phyloP scores from a whole-genome alignment of 1,139 yeast genomes.

The Lodderomyces elongisporus region DNA sequence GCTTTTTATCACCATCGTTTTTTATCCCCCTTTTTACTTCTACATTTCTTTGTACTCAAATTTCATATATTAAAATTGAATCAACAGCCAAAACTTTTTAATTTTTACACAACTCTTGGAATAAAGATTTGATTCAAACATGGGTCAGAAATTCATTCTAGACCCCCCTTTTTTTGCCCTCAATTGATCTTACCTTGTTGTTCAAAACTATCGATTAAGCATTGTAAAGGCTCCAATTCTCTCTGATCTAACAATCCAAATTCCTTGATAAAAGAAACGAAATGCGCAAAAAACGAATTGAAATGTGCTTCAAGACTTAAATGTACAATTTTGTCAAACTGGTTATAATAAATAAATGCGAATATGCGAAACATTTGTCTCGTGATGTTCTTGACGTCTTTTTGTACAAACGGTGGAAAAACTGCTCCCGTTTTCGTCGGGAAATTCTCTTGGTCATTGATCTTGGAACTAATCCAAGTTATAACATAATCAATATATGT shows the following conservation, averaged over 20 bases:
- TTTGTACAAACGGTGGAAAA: conserved; percentile 79
- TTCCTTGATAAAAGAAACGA: conserved; percentile 78
- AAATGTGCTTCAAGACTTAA: conserved; percentile 93
- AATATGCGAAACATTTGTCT: conserved; percentile 94
- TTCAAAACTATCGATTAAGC: conserved; percentile 75
- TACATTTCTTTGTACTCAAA: too few relatives aligned
- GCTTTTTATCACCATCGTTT: too few relatives aligned
- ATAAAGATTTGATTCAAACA: too few relatives aligned
- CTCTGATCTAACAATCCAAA: conserved; percentile 72
- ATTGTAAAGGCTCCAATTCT: conserved; percentile 75
- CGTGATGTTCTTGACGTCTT: conserved; percentile 80
- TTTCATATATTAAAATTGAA: too few relatives aligned
- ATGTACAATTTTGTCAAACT: conserved; percentile 87
- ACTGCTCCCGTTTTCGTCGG: conserved; percentile 95
- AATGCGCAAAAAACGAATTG: conserved; percentile 98
- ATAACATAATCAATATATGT: conserved; percentile 90
- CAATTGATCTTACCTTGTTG: conserved; percentile 70
- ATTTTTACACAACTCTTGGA: too few relatives aligned
- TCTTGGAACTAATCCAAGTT: conserved; percentile 83
- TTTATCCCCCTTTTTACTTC: too few relatives aligned
- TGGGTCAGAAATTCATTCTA: too few relatives aligned
- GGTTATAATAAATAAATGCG: conserved; percentile 93
- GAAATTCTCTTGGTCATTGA: conserved; percentile 83
- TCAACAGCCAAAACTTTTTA: too few relatives aligned
- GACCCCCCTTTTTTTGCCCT: too few relatives aligned